Percentiles rank a stretch among this genome's conserved stretches.
phyloP scores from a whole-genome alignment of 768 basidiomycete species.

The Pleurotus giganteus region DNA sequence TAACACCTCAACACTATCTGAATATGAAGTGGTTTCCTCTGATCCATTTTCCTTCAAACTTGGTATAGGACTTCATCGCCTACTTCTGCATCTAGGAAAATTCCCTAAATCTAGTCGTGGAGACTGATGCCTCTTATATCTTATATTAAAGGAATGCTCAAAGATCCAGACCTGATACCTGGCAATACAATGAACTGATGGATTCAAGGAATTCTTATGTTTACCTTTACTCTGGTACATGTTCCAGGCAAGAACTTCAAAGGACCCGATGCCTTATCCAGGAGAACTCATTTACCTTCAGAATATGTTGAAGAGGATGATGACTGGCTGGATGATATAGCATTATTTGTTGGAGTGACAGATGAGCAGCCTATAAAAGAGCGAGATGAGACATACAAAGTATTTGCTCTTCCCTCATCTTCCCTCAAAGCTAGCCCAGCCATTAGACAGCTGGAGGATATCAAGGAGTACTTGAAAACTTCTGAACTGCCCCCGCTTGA shows the following conservation, averaged over 20 bases:
- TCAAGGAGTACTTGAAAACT: neutral
- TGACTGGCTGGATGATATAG: conserved; percentile 20
- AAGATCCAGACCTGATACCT: conserved; percentile 33
- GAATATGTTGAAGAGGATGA: conserved; percentile 24
- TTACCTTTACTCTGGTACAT: conserved; percentile 34
- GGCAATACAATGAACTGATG: conserved; percentile 38
- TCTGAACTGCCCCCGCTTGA: neutral
- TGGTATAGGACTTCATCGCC: too few species aligned
- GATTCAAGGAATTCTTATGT: conserved; percentile 36
- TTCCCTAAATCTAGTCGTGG: conserved; percentile 27
- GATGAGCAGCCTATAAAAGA: neutral
- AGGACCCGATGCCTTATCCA: conserved; percentile 38
- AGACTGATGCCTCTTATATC: conserved; percentile 38
- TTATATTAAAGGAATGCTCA: conserved; percentile 44
- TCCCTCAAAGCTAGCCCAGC: neutral
- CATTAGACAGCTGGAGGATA: neutral
- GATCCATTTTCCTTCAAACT: too few species aligned
- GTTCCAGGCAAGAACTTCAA: conserved; percentile 29
- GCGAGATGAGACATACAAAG: neutral
- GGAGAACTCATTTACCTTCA: conserved; percentile 16
- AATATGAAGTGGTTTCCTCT: too few species aligned
- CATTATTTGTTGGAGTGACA: neutral
- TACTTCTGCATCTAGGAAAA: too few species aligned
- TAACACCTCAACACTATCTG: too few species aligned
- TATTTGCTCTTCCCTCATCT: neutral